phyloP scores from a whole-genome alignment of 2,329 filamentous ascomycete genomes.

The Xylaria sp. region DNA sequence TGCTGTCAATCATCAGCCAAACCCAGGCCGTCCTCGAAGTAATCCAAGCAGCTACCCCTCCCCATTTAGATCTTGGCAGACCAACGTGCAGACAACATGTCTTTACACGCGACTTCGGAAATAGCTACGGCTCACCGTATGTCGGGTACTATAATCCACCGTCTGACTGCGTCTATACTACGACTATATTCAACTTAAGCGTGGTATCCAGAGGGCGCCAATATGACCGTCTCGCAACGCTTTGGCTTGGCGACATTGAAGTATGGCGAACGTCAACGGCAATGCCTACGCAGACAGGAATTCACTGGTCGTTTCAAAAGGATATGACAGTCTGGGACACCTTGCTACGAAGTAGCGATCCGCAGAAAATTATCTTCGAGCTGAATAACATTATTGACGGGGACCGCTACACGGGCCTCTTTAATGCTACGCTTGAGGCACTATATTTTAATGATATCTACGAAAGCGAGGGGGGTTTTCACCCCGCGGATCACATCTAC shows the following conservation, averaged over 20 bases:
- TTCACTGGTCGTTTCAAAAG: slow-evolving; percentile 65
- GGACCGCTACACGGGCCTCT: slow-evolving; percentile 66
- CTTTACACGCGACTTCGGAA: slow-evolving; percentile 44
- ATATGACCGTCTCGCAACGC: slow-evolving; percentile 68
- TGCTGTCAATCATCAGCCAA: slow-evolving; percentile 12
- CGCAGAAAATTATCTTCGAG: slow-evolving; percentile 70
- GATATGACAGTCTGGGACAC: slow-evolving; percentile 68
- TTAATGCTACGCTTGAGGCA: slow-evolving; percentile 69
- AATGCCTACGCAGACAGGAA: slow-evolving; percentile 67
- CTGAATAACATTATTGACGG: slow-evolving; percentile 66
- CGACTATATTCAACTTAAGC: slow-evolving; percentile 65
- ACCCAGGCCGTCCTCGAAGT: slow-evolving; percentile 39
- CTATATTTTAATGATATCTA: slow-evolving; percentile 55
- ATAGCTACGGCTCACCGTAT: slow-evolving; percentile 46
- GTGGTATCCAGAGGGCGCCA: slow-evolving; percentile 68
- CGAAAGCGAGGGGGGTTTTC: slow-evolving; percentile 41
- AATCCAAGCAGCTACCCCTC: slow-evolving; percentile 45
- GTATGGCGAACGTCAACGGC: slow-evolving; percentile 73
- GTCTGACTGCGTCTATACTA: slow-evolving; percentile 45
- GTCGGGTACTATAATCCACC: slow-evolving; percentile 45
- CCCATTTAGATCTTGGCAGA: slow-evolving; percentile 37
- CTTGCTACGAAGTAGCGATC: slow-evolving; percentile 57
- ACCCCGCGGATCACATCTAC: slow-evolving; percentile 47
- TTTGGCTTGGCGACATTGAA: slow-evolving; percentile 72
- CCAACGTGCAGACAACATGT: slow-evolving; percentile 42